phyloP scores from a whole-genome alignment of 345 rosid genomes.

The Eucalyptus marginata region DNA sequence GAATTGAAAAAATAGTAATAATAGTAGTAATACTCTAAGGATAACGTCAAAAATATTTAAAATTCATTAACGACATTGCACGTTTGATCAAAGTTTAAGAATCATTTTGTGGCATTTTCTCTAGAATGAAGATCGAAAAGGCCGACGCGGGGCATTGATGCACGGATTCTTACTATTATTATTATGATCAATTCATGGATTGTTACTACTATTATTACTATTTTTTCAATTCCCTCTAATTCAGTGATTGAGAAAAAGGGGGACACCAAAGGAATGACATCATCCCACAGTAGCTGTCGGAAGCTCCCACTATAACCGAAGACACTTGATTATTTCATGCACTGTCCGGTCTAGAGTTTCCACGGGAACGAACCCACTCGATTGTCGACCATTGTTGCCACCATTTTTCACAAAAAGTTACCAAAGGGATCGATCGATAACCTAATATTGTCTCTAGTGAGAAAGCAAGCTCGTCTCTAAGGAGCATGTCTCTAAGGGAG shows the following conservation, averaged over 20 bases:
- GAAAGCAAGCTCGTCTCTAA: too few species aligned
- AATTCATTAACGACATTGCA: accelerated
- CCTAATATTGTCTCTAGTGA: too few species aligned
- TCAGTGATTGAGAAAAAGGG: neutral
- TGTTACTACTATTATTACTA: too few species aligned
- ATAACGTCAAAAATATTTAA: neutral
- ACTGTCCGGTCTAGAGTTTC: neutral
- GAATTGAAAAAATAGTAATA: neutral
- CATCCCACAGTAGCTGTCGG: neutral
- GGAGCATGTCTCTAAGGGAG: too few species aligned
- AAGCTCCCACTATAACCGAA: neutral
- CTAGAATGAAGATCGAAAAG: neutral
- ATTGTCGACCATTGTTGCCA: neutral
- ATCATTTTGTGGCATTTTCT: neutral
- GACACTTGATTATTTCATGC: neutral
- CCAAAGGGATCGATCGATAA: neutral
- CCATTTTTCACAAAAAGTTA: neutral
- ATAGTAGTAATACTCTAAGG: accelerated
- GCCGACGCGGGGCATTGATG: neutral
- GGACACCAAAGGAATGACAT: neutral
- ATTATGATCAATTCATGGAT: neutral
- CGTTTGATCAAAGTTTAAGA: neutral
- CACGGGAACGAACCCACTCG: neutral
- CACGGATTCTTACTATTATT: neutral
- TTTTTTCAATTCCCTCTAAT: neutral